A percentile compares a stretch with the other conserved stretches of the same genome.
phyloP scores from a whole-genome alignment of 148 eudicot species.

The Beta vulgaris region DNA sequence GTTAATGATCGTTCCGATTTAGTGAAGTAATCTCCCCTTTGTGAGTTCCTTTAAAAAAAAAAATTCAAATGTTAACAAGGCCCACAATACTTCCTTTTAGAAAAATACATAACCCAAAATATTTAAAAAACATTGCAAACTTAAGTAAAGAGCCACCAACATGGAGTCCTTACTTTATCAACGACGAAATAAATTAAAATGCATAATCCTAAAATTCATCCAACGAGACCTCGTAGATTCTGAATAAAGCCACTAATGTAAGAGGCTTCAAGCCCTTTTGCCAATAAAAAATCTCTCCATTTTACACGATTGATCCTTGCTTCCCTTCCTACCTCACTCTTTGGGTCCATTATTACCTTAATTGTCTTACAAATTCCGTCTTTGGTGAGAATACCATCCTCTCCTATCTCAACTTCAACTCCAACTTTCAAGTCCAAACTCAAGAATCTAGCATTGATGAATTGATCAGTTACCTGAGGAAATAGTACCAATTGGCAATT shows the following conservation, averaged over 20 bases:
- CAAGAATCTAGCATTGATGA: constrained; percentile 1
- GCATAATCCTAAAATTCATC: no score
- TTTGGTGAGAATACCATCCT: background rate
- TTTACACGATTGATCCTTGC: background rate
- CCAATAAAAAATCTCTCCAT: background rate
- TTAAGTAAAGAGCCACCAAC: no score
- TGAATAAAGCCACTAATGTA: background rate
- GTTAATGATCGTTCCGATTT: no score
- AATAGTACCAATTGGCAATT: background rate
- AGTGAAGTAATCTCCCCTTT: no score
- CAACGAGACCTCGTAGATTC: background rate
- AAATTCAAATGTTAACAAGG: no score
- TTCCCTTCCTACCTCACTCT: background rate
- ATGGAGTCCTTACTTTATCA: no score
- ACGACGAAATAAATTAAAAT: no score
- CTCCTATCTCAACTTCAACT: background rate
- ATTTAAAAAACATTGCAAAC: no score
- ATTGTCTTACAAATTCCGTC: background rate
- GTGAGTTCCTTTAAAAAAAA: no score
- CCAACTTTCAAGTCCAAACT: background rate
- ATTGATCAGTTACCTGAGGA: background rate
- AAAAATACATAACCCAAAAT: no score
- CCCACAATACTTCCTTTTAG: no score
- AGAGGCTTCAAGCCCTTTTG: background rate
- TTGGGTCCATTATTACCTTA: background rate